Conservation (phyloP, 768 basidiomycete species). For the Russula vinacea region DNA sequence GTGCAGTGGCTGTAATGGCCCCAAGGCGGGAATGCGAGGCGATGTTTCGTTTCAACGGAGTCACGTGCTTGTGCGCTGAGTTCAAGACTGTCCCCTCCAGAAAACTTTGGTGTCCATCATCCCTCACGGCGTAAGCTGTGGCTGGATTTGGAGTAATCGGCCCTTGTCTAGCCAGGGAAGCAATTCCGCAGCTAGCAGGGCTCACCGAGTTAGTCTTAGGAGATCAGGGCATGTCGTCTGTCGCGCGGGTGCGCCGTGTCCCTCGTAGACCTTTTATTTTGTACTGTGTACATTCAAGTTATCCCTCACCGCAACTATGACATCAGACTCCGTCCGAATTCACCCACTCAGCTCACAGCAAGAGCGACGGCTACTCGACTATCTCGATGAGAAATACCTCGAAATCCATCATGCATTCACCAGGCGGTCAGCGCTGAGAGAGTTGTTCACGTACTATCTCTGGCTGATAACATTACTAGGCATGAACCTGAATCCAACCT, state of each 20-base stretch:
- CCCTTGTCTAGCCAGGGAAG: constrained; percentile 86
- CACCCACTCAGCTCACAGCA: constrained; percentile 39
- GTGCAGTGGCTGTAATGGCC: constrained; percentile 80
- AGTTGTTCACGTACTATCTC: background rate
- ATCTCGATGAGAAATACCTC: constrained; percentile 63
- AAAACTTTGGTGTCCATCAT: constrained; percentile 86
- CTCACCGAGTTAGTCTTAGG: constrained; percentile 90
- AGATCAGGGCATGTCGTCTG: constrained; percentile 84
- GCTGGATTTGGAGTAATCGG: constrained; percentile 76
- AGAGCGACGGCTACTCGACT: constrained; percentile 61
- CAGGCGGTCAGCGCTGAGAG: constrained; percentile 56
- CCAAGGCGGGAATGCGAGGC: constrained; percentile 76
- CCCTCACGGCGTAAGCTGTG: constrained; percentile 61
- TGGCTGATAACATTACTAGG: constrained; percentile 26
- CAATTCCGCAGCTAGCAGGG: constrained; percentile 87
- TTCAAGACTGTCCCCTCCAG: constrained; percentile 93
- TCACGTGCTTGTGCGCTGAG: constrained; percentile 72
- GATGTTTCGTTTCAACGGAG: constrained; percentile 52
- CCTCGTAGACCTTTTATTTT: constrained; percentile 68
- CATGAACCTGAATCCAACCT: constrained; percentile 50
- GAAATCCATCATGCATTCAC: constrained; percentile 66
- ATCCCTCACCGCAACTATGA: background rate
- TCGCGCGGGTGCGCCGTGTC: constrained; percentile 75
- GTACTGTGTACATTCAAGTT: background rate
- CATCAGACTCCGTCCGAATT: background rate